Conservation (phyloP, 1,139 yeast genomes). For the Arxiozyma slooffiae region DNA sequence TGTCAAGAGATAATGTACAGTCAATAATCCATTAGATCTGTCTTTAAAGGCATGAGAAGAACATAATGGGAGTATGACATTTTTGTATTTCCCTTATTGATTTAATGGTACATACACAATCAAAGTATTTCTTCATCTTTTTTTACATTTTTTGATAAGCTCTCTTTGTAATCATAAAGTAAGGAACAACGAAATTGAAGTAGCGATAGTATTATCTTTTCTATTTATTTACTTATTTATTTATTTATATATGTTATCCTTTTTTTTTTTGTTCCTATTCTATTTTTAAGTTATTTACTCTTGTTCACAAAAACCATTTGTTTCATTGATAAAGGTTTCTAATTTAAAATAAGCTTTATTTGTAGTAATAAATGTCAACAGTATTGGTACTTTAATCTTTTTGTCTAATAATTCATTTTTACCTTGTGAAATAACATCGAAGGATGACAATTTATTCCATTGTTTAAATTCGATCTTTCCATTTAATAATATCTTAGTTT, state of each 20-base stretch:
- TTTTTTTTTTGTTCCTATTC: no score
- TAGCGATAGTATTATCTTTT: neutral
- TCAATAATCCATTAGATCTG: conserved; percentile 19
- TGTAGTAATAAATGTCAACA: conserved; percentile 11
- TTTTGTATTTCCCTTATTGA: conserved; percentile 9
- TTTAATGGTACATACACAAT: conserved; percentile 18
- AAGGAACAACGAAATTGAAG: no score
- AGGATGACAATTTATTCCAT: conserved; percentile 19
- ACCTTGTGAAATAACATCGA: conserved; percentile 18
- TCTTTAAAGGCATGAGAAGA: conserved; percentile 9
- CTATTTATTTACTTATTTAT: neutral
- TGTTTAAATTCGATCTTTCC: conserved; percentile 9
- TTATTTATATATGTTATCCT: neutral
- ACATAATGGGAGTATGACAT: conserved; percentile 7
- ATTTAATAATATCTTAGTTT: conserved; percentile 8
- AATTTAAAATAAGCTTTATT: neutral
- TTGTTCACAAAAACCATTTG: conserved; percentile 14
- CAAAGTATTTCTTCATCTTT: conserved; percentile 1
- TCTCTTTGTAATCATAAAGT: no score
- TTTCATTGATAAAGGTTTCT: conserved; percentile 6
- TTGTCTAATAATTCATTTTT: conserved; percentile 23
- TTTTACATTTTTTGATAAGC: neutral
- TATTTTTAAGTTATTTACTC: neutral
- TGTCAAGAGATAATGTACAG: conserved; percentile 3
- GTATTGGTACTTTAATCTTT: conserved; percentile 20